Evolutionary conservation across 176 grass and related monocot species (phyloP).

Genomic region (Elaeis guineensis): DNA sequence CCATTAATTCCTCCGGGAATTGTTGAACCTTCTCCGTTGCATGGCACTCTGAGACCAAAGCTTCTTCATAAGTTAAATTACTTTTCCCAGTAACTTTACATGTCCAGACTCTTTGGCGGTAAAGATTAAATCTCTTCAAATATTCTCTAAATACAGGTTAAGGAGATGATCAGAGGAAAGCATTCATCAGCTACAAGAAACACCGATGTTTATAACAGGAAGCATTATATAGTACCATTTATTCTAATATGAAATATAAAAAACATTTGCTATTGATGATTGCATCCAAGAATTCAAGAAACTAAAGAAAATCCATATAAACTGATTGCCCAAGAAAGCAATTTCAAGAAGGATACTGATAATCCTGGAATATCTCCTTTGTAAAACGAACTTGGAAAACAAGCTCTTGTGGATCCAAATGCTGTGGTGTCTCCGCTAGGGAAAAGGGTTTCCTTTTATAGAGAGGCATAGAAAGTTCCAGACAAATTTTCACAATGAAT

Average conservation of each 20-base stretch:
- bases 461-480: conserved; percentile 60
- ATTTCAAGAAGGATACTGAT: conserved; percentile 70
- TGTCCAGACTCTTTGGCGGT: conserved; percentile 58
- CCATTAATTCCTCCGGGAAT: conserved; percentile 53
- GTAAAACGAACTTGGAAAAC: conserved; percentile 78
- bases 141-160: conserved; percentile 63
- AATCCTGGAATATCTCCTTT: conserved; percentile 78
- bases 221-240: too few species aligned
- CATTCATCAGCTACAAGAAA: not conserved
- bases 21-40: conserved; percentile 71
- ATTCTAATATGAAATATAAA: too few species aligned
- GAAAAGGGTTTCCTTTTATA: conserved; percentile 54
- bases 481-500: not conserved
- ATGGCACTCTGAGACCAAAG: conserved; percentile 61
- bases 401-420: conserved; percentile 56
- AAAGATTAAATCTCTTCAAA: conserved; percentile 70
- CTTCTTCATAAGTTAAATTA: conserved; percentile 88
- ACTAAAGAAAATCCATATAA: not conserved
- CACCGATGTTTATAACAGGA: not conserved
- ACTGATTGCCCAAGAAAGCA: not conserved
- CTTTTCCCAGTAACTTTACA: conserved; percentile 79
- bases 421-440: conserved; percentile 45
- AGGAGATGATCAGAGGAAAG: conserved; percentile 24
- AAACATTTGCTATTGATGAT: too few species aligned
- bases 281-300: conserved; percentile 3